Base-by-base conservation (phyloP, 2,329 filamentous ascomycete genomes). In the Diaporthe vexans region DNA sequence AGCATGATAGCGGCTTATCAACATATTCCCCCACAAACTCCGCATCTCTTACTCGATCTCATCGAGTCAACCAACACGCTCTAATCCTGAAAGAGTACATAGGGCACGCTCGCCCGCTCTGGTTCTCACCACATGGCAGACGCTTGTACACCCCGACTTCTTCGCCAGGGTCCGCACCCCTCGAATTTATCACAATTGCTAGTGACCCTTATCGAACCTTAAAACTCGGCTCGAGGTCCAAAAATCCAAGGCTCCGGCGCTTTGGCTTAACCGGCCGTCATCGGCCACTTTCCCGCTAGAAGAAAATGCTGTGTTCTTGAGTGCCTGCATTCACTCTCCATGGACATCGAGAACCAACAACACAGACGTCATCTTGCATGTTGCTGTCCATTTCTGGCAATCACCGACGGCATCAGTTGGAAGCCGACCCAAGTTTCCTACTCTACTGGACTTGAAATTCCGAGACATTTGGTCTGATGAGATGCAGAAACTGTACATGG, bases 1-100 rank as follows among this genome's bases (percentile, higher is more conserved):
- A n/a, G 29, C 35, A 54, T 73, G 74, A 75, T 72, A 75, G 51
- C 69, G 63, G 74, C 73, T 75, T 73, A 75, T 76, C 74, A 68
- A 68, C 57, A 72, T 72, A 26, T 67, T 75, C 76, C 77, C 74
- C 75, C 73, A 73, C 70, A 73, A 73, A 59, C 48, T 72, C 73
- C 76, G 71, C 56, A 52, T 72, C 46, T 74, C 77, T 86, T 86
- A 86, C 84, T 85, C 82, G 81, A 86, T 85, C 80, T 79, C 80
- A 85, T 86, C 84, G 84, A 86, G 84, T 86, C 84, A 86, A 72
- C 71, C 73, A 40, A 40, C 63, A 54, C 15, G 29, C 63, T 54
- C 63, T 68, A 68, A 68, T 68, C 48, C 63, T 24, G 17, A 24
- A 26, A 21, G 10, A 59, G 54, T 52, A 35, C 37, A 37, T 52